A percentile compares a stretch with the other conserved stretches of the same genome.
These are phyloP conservation scores for Rickenella mellea DNA, from an alignment of 768 basidiomycete genomes.

Conservation along the genomic window DNA sequence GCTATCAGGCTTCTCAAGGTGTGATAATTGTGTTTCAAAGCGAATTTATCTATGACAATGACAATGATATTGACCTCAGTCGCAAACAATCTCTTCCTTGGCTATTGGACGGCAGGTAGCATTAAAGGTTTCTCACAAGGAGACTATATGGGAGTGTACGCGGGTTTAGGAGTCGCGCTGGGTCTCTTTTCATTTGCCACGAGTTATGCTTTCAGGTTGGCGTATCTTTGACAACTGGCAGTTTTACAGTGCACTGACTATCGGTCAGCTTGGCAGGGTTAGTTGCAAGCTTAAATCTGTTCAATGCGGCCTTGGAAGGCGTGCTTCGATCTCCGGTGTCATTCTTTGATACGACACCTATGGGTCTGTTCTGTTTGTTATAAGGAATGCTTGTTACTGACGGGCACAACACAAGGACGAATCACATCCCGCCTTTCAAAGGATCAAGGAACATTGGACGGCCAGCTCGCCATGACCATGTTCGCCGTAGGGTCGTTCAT, in stretches of 20 bases:
- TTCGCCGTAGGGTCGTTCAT: constrained; percentile 27
- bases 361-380: constrained; percentile 29
- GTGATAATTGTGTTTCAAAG: constrained; percentile 4
- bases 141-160: constrained; percentile 57
- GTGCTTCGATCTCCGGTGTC: constrained; percentile 54
- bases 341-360: constrained; percentile 69
- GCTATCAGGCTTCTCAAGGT: constrained; percentile 46
- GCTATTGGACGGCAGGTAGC: constrained; percentile 58
- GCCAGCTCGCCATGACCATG: constrained; percentile 33
- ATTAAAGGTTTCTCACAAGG: constrained; percentile 47
- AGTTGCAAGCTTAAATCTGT: constrained; percentile 32
- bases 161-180: constrained; percentile 34
- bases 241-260: constrained; percentile 2
- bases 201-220: constrained; percentile 42
- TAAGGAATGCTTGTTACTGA: not conserved
- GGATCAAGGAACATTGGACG: constrained; percentile 52
- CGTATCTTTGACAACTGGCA: not conserved
- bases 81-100: constrained; percentile 57
- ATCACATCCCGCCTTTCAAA: constrained; percentile 50
- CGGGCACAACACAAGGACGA: constrained; percentile 29
- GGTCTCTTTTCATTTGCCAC: constrained; percentile 42
- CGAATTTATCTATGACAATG: not conserved
- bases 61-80: constrained; percentile 22
- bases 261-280: constrained; percentile 20
- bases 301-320: constrained; percentile 41